Evolutionary conservation across 2,329 filamentous ascomycete species (phyloP).

Genomic region (Neonectria hederae): DNA sequence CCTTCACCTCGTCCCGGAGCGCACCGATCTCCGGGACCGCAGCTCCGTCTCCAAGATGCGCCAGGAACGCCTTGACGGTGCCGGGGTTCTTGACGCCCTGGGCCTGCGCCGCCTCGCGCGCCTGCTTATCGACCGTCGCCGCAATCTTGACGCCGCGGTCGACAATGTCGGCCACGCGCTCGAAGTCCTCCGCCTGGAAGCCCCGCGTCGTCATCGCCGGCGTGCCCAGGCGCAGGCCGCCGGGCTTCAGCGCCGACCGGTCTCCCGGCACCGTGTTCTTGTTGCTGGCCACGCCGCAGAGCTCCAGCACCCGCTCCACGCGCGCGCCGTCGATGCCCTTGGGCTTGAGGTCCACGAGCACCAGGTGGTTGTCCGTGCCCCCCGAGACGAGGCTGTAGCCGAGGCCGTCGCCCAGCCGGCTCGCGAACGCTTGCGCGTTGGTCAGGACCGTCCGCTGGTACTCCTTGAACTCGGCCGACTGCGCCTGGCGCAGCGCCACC

Average conservation of each 20-base stretch:
- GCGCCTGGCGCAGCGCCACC: slow-evolving; percentile 91
- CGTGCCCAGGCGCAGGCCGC: slow-evolving; percentile 88
- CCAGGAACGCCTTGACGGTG: slow-evolving; percentile 71
- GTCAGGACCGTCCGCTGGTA: slow-evolving; percentile 88
- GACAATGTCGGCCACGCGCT: slow-evolving; percentile 81
- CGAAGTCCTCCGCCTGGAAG: slow-evolving; percentile 85
- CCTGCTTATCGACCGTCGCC: slow-evolving; percentile 74
- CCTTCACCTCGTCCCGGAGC: slow-evolving; percentile 73
- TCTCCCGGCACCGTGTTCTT: slow-evolving; percentile 98
- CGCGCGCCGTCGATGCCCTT: slow-evolving; percentile 86
- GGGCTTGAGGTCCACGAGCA: slow-evolving; percentile 87
- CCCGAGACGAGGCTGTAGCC: slow-evolving; percentile 90
- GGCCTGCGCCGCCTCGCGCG: slow-evolving; percentile 70
- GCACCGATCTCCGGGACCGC: slow-evolving; percentile 73
- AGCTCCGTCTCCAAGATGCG: slow-evolving; percentile 72
- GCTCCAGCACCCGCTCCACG: slow-evolving; percentile 86
- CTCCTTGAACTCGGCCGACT: slow-evolving; percentile 83
- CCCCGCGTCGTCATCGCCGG: slow-evolving; percentile 96
- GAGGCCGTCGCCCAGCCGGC: slow-evolving; percentile 68
- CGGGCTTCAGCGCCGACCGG: slow-evolving; percentile 88
- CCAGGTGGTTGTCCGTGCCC: slow-evolving; percentile 95
- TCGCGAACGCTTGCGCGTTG: slow-evolving; percentile 88
- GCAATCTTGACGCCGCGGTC: slow-evolving; percentile 82
- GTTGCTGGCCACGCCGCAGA: slow-evolving; percentile 92
- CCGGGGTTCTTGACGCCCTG: slow-evolving; percentile 71